phyloP scores from a whole-genome alignment of 176 grass and related monocot species.

The Saccharum officinarum region DNA sequence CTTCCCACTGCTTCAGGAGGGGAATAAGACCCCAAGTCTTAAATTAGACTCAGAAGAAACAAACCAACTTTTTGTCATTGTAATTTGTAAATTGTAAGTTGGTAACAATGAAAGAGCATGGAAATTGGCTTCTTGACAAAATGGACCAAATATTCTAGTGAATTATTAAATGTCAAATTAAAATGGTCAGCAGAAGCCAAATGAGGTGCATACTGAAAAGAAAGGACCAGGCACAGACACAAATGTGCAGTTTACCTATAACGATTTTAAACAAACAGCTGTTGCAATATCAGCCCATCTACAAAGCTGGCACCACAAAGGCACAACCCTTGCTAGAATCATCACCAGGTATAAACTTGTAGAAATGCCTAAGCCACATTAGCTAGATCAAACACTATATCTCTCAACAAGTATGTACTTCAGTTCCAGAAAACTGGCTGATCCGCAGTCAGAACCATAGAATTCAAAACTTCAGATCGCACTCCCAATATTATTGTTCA shows the following conservation, averaged over 20 bases:
- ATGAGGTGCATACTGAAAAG: constrained; percentile 18
- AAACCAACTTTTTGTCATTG: constrained; percentile 3
- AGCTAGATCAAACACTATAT: constrained; percentile 11
- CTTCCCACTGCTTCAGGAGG: not conserved
- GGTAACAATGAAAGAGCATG: not conserved
- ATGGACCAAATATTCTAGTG: not conserved
- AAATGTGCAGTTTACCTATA: constrained; percentile 11
- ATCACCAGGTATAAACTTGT: not conserved
- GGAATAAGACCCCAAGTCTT: not conserved
- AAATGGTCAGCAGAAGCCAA: constrained; percentile 18
- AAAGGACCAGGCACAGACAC: not conserved
- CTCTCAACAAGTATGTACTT: not conserved
- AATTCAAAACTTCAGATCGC: not conserved
- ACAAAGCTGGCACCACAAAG: not conserved
- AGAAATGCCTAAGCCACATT: constrained; percentile 10
- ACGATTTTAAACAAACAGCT: constrained; percentile 26
- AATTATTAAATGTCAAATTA: not conserved
- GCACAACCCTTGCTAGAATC: constrained; percentile 1
- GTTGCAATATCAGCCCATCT: constrained; percentile 11
- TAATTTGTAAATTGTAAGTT: constrained; percentile 7
- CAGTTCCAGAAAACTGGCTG: constrained; percentile 11
- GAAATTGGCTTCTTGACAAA: constrained; percentile 15
- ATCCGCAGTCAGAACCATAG: not conserved
- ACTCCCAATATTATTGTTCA: constrained; percentile 4
- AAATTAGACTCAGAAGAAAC: not conserved